A percentile compares a stretch with the other conserved stretches of the same genome.
These are phyloP conservation scores for Cokeromyces recurvatus DNA, from an alignment of 371 early-diverging fungal species.

Conservation along the genomic window DNA sequence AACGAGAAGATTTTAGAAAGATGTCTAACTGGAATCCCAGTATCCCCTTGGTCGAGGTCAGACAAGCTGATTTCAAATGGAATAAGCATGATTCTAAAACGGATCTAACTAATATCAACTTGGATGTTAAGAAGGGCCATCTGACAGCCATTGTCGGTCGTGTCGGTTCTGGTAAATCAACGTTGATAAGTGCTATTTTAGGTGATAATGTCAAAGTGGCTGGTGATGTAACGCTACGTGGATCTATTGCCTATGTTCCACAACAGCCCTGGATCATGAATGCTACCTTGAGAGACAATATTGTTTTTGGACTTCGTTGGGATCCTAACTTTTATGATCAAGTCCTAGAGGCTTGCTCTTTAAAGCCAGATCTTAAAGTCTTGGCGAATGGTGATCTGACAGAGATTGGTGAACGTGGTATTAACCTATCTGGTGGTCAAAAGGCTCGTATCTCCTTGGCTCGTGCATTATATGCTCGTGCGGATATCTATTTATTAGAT, in stretches of 20 bases:
- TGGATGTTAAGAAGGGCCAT: constrained; percentile 12
- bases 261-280: constrained; percentile 56
- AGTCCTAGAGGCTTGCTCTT: constrained; percentile 48
- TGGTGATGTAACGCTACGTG: constrained; percentile 28
- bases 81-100: background rate
- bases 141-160: constrained; percentile 39
- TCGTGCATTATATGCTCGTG: constrained; percentile 6
- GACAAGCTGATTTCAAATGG: constrained; percentile 9
- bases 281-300: constrained; percentile 45
- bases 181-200: constrained; percentile 38
- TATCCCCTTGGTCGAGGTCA: constrained; percentile 14
- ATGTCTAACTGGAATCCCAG: constrained; percentile 19
- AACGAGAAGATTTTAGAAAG: constrained; percentile 21
- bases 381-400: constrained; percentile 64
- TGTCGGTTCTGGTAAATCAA: constrained; percentile 47
- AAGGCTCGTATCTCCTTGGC: constrained; percentile 50
- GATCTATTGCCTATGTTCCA: constrained; percentile 39
- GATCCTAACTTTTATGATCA: constrained; percentile 32
- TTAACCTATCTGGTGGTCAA: constrained; percentile 53
- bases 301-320: constrained; percentile 46
- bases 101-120: constrained; percentile 19
- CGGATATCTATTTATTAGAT: constrained; percentile 69
- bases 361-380: constrained; percentile 55
- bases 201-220: constrained; percentile 41
- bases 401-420: constrained; percentile 49